Percentiles rank a stretch among this genome's conserved stretches.
phyloP scores from a whole-genome alignment of 2,329 filamentous ascomycete genomes.

The Ophiocordyceps robertsii region DNA sequence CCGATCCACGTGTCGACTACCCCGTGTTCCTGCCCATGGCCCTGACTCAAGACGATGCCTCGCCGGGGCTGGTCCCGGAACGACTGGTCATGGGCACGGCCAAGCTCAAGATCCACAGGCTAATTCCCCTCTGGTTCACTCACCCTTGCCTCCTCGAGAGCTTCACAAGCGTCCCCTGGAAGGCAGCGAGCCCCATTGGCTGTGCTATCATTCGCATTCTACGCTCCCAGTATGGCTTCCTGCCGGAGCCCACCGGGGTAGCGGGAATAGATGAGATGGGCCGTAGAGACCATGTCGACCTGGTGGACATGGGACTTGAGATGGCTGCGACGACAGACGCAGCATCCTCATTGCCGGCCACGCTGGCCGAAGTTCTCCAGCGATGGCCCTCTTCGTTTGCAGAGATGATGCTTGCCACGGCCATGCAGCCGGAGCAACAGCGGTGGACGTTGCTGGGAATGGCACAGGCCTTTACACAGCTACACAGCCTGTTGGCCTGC shows the following conservation, averaged over 20 bases:
- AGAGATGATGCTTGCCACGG: conserved; percentile 1
- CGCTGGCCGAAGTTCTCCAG: neutral
- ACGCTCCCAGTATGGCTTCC: conserved; percentile 4
- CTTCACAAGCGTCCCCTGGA: conserved; percentile 2
- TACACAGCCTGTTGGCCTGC: neutral
- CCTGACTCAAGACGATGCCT: no score
- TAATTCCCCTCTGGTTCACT: conserved; percentile 5
- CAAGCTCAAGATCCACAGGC: neutral
- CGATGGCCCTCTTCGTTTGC: conserved; percentile 1
- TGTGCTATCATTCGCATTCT: conserved; percentile 2
- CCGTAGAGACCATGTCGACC: neutral
- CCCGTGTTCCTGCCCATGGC: no score
- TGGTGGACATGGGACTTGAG: conserved; percentile 2
- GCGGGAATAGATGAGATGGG: conserved; percentile 4
- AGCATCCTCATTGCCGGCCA: neutral
- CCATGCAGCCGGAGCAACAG: neutral
- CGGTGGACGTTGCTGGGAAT: conserved; percentile 1
- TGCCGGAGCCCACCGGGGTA: conserved; percentile 1
- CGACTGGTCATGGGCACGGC: neutral
- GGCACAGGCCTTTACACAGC: conserved; percentile 1
- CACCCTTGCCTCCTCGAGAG: conserved; percentile 4
- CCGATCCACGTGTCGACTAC: no score
- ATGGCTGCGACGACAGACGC: neutral
- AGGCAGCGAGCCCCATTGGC: neutral
- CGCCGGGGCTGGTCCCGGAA: neutral